Evolutionary conservation across 345 rosid genomes (phyloP), one percentile per base, ranked within the genome.

Genomic region (Clarkia xantiana): DNA sequence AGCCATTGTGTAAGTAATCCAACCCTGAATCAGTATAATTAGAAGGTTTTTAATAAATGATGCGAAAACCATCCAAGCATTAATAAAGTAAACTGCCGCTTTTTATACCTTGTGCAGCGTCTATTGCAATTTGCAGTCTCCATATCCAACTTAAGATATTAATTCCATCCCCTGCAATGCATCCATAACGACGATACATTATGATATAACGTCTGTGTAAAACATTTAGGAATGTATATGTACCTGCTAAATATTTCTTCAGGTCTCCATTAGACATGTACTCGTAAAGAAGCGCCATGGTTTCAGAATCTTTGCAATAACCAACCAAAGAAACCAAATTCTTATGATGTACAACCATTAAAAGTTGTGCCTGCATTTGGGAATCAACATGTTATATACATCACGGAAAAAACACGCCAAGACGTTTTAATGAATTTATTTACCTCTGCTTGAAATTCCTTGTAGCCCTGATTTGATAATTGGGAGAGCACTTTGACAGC

Each of bases 401-500:
- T n/a, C n/a, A n/a, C n/a, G n/a, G n/a, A n/a, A n/a, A n/a, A n/a
- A n/a, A n/a, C n/a, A n/a, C n/a, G n/a, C n/a, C n/a, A n/a, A n/a
- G n/a, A n/a, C n/a, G n/a, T n/a, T n/a, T n/a, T n/a, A n/a, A n/a
- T n/a, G n/a, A n/a, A n/a, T n/a, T n/a, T 3, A 36, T 13, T 23
- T 2, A 81, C 89, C 77, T 81, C 90, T 0, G 77, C 58, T 46
- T 57, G 77, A 51, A 78, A 78, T 60, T 77, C 58, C 19, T 60
- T 71, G 46, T 51, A 59, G 3, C 82, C 78, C 55, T 77, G 78
- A 22, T 36, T 29, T 43, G 90, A 71, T 38, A 67, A 59, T 53
- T 34, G 46, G 44, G 80, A 81, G 17, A 73, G 63, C 71, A 81
- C 18, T 44, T 78, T 76, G 14, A 81, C 80, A 0, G 80, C 90